Conservation (phyloP, 2,329 filamentous ascomycete genomes). For the Epichloe scottii region DNA sequence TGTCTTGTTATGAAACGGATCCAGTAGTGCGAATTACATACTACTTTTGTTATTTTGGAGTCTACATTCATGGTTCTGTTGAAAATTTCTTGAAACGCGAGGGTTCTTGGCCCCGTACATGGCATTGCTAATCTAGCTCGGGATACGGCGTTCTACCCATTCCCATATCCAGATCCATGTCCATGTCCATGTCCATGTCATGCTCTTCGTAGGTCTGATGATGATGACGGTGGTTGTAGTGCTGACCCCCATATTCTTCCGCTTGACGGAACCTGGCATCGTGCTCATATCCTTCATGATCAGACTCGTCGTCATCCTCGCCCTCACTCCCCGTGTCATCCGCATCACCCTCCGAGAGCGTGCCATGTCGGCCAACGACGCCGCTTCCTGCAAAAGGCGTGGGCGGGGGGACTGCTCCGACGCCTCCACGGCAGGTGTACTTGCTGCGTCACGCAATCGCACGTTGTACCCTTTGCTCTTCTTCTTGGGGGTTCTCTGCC, state of each 20-base stretch:
- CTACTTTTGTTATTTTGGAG: too few species aligned
- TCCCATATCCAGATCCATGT: neutral
- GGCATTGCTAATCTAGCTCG: constrained; percentile 8
- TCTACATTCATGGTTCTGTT: too few species aligned
- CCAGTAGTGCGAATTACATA: too few species aligned
- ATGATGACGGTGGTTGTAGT: constrained; percentile 2
- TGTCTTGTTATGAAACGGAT: too few species aligned
- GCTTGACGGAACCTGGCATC: constrained; percentile 11
- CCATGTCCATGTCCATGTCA: neutral
- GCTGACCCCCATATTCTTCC: neutral
- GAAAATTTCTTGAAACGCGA: neutral
- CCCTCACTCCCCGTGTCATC: constrained; percentile 11
- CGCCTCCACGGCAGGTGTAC: constrained; percentile 8
- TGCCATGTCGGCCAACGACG: constrained; percentile 5
- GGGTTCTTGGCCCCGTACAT: neutral
- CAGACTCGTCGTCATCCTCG: constrained; percentile 16
- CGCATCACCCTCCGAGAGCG: constrained; percentile 10
- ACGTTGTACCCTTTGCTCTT: constrained; percentile 25
- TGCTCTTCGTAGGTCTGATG: constrained; percentile 9
- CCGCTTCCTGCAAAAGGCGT: neutral
- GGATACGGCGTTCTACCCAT: constrained; percentile 7
- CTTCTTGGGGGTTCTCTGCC: constrained; percentile 24
- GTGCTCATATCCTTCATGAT: constrained; percentile 13
- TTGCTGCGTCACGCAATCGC: constrained; percentile 15
- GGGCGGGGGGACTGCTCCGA: constrained; percentile 8